Evolutionary conservation across 345 rosid genomes (phyloP).

Genomic region (Euphorbia tirucalli): DNA sequence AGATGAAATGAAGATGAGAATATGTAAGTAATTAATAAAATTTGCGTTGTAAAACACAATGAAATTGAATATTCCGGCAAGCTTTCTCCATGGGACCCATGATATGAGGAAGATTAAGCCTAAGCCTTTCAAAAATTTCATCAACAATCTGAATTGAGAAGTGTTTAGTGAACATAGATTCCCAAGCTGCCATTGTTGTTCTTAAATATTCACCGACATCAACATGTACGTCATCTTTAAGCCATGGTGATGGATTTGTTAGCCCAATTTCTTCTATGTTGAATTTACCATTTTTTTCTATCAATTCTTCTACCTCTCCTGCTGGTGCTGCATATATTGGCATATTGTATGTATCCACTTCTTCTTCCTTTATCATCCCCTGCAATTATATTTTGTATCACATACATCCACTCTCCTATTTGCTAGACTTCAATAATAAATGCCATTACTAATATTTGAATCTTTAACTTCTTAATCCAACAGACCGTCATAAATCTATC

Average conservation of each 20-base stretch:
- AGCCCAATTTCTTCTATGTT: constrained; percentile 35
- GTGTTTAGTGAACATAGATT: constrained; percentile 38
- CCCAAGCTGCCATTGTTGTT: constrained; percentile 54
- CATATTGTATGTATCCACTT: constrained; percentile 49
- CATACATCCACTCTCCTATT: too few relatives aligned
- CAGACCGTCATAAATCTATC: too few relatives aligned
- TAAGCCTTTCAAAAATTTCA: constrained; percentile 33
- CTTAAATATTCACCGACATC: constrained; percentile 31
- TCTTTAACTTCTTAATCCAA: too few relatives aligned
- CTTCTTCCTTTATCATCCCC: constrained; percentile 43
- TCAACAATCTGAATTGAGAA: constrained; percentile 25
- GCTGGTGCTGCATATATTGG: constrained; percentile 50
- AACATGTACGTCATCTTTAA: constrained; percentile 28
- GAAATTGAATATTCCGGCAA: constrained; percentile 35
- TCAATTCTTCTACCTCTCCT: constrained; percentile 30
- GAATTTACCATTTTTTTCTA: constrained; percentile 40
- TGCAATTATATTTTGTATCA: constrained; percentile 20
- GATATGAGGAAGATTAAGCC: constrained; percentile 27
- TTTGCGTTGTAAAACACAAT: constrained; percentile 18
- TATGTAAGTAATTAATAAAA: too few relatives aligned
- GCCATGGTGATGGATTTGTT: constrained; percentile 44
- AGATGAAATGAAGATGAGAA: too few relatives aligned
- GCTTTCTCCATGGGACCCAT: constrained; percentile 34
- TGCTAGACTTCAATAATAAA: too few relatives aligned
- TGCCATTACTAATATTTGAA: too few relatives aligned